Conservation (phyloP, 2,329 filamentous ascomycete genomes). For the Dichotomopilus funicola region DNA sequence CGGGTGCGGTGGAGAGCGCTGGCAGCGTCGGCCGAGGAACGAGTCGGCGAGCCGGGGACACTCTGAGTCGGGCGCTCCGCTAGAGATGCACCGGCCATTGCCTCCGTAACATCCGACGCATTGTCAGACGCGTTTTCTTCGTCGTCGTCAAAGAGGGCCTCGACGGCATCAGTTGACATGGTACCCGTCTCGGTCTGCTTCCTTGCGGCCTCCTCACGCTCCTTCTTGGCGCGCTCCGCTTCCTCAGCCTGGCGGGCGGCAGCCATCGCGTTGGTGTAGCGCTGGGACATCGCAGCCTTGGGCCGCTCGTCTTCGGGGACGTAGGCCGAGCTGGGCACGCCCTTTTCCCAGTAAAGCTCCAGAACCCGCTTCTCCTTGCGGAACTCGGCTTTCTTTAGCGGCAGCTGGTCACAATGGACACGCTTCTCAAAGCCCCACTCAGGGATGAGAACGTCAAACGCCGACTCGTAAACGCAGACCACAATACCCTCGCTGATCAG, state of each 20-base stretch:
- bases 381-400: constrained; percentile 98
- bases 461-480: constrained; percentile 94
- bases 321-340: constrained; percentile 90
- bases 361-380: constrained; percentile 91
- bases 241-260: constrained; percentile 76
- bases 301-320: constrained; percentile 95
- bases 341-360: constrained; percentile 99
- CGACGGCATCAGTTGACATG: constrained; percentile 85
- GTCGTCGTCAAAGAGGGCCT: constrained; percentile 93
- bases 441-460: constrained; percentile 95
- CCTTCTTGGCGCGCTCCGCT: constrained; percentile 72
- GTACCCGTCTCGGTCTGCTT: constrained; percentile 93
- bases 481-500: constrained; percentile 94
- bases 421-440: constrained; percentile 99
- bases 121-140: constrained; percentile 83
- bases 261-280: constrained; percentile 66
- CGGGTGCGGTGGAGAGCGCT: constrained; percentile 77
- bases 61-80: constrained; percentile 88
- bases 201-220: constrained; percentile 83
- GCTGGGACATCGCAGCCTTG: constrained; percentile 68
- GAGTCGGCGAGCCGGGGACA: constrained; percentile 83
- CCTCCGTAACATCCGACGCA: constrained; percentile 80
- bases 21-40: constrained; percentile 59
- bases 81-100: constrained; percentile 84
- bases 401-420: constrained; percentile 96